Percentiles rank a stretch among this genome's conserved stretches.
These are phyloP conservation scores for Polyporus tsugae DNA, from an alignment of 1,284 basidiomycete species.

Conservation along the genomic window DNA sequence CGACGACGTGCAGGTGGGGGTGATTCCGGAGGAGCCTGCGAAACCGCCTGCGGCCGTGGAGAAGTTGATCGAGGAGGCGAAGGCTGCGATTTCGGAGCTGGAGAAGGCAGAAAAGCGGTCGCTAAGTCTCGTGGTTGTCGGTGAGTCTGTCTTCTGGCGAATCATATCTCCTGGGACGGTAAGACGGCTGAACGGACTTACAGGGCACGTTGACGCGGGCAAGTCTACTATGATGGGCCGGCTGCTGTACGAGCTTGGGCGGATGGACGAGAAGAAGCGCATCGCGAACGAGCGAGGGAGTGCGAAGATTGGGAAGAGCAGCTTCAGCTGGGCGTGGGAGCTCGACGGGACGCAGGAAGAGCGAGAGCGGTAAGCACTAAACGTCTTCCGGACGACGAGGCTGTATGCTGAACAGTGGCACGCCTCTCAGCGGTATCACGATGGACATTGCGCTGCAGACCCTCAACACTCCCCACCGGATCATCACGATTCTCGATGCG, in stretches of 20 bases:
- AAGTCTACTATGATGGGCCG: conserved; percentile 99
- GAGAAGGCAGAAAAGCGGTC: conserved; percentile 68
- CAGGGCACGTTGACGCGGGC: conserved; percentile 98
- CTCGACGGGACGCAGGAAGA: conserved; percentile 95
- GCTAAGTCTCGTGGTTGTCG: conserved; percentile 92
- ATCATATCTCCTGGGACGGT: background rate
- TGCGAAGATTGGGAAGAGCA: conserved; percentile 89
- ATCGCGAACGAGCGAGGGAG: conserved; percentile 92
- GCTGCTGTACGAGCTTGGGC: conserved; percentile 91
- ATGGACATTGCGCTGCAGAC: conserved; percentile 96
- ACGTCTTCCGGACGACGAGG: background rate
- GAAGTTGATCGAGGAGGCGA: conserved; percentile 87
- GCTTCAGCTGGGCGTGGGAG: conserved; percentile 98
- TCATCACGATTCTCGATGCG: conserved; percentile 94
- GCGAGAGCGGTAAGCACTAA: conserved; percentile 76
- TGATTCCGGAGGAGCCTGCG: conserved; percentile 63
- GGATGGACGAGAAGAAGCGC: conserved; percentile 86
- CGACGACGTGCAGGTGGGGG: conserved; percentile 17
- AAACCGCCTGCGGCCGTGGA: conserved; percentile 81
- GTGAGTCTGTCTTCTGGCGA: conserved; percentile 55
- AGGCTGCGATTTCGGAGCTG: conserved; percentile 59
- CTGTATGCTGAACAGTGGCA: background rate
- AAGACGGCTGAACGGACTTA: background rate
- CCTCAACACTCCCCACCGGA: conserved; percentile 79
- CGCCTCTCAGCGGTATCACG: conserved; percentile 82